phyloP scores from a whole-genome alignment of 2,329 filamentous ascomycete genomes.

The Teratosphaeria destructans region DNA sequence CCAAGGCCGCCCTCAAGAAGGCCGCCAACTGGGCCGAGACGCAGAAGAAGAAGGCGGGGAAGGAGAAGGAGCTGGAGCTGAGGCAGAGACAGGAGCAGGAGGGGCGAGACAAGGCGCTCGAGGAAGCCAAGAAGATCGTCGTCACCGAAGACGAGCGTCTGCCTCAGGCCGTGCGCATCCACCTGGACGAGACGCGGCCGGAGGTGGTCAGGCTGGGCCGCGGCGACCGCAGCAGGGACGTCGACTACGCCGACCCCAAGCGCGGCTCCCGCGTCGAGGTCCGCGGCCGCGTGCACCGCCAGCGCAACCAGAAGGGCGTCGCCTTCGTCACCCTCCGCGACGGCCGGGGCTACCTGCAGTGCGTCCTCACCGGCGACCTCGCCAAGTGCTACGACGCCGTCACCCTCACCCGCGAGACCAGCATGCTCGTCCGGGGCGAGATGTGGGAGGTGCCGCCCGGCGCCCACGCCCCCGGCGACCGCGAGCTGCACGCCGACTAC shows the following conservation, averaged over 20 bases:
- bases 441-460: conserved; percentile 71
- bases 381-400: conserved; percentile 87
- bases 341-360: conserved; percentile 77
- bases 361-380: conserved; percentile 68
- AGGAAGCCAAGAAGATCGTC: conserved; percentile 72
- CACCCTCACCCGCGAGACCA: conserved; percentile 77
- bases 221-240: conserved; percentile 34
- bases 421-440: conserved; percentile 73
- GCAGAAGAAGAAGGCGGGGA: conserved; percentile 75
- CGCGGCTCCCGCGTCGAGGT: conserved; percentile 69
- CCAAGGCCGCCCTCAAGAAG: conserved; percentile 81
- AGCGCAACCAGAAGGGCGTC: conserved; percentile 72
- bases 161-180: conserved; percentile 64
- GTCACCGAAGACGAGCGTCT: conserved; percentile 61
- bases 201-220: conserved; percentile 45
- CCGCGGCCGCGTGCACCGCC: conserved; percentile 69
- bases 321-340: conserved; percentile 80
- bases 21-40: conserved; percentile 62
- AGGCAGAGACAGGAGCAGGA: conserved; percentile 63
- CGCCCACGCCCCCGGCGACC: conserved; percentile 67
- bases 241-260: conserved; percentile 44
- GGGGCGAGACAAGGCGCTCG: conserved; percentile 59
- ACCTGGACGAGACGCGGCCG: conserved; percentile 60
- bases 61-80: conserved; percentile 62
- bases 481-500: conserved; percentile 85